Evolutionary conservation across 129 eudicot species (phyloP), one percentile per base, ranked within the genome.

Genomic region (Pulicaria dysenterica): DNA sequence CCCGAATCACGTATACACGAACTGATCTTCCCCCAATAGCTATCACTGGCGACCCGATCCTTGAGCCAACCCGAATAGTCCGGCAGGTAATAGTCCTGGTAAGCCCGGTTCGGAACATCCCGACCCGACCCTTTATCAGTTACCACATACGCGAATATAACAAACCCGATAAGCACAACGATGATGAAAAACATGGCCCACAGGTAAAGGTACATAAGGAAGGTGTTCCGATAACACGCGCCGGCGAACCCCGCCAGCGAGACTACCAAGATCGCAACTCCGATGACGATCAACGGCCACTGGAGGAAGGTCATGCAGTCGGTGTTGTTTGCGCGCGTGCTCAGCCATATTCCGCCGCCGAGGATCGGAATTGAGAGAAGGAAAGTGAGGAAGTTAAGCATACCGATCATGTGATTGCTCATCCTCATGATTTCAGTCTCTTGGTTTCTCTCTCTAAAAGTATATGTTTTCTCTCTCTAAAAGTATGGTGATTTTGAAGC

Each of bases 231-330:
- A 79, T 89, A 93, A 62, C 98, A 93, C 41, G 98, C 89, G 71
- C 98, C 98, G 64, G 95, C 95, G 74, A 93, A 85, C 0, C 98
- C 98, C 39, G 98, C 95, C 61, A 93, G 80, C 53, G 98, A 93
- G 71, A 93, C 89, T 3, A 87, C 87, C 91, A 89, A 82, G 76
- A 93, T 83, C 41, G 96, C 55, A 16, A 81, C 79, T 9, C 98
- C 98, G 65, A 89, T 87, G 77, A 85, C 77, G 3, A 93, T 87
- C 8, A 93, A 40, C 1, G 98, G 98, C 95, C 95, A 93, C 77
- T 93, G 98, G 16, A 93, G 91, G 79, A 93, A 89, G 7, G 59
- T 69, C 74, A 93, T 24, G 68, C 98, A 93, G 69, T 89, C 98
- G 61, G 95, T 85, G 88, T 79, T 87, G 96, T 83, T 87, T 44